Evolutionary conservation across 192 early-diverging fungal species (phyloP).

Genomic region (Rhizophlyctis rosea): DNA sequence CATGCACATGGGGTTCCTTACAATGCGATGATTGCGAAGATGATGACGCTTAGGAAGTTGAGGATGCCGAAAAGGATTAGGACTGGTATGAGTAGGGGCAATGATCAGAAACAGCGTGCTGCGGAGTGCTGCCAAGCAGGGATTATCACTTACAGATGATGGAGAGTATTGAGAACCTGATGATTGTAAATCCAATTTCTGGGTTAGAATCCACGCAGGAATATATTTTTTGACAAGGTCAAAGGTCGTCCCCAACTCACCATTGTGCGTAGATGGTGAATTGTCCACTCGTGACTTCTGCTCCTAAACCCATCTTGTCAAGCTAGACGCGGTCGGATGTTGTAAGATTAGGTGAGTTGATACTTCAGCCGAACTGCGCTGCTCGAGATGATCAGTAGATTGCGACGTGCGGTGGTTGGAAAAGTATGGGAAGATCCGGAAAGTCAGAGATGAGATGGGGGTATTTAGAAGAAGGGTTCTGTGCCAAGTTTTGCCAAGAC

Average conservation of each 20-base stretch:
- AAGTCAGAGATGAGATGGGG: no score
- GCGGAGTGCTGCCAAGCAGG: no score
- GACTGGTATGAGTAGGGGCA: conserved; percentile 9
- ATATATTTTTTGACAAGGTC: neutral
- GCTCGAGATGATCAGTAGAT: no score
- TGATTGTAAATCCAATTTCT: neutral
- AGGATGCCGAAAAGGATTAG: conserved; percentile 33
- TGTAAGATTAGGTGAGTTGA: no score
- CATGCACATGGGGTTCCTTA: neutral
- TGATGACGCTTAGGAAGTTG: conserved; percentile 21
- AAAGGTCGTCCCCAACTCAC: conserved; percentile 4
- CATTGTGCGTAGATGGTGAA: conserved; percentile 37
- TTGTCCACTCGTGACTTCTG: conserved; percentile 28
- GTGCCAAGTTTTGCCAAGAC: no score
- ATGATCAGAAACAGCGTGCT: no score
- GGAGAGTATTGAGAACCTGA: conserved; percentile 26
- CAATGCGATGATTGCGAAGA: conserved; percentile 33
- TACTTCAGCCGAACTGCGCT: no score
- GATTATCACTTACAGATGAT: conserved; percentile 32
- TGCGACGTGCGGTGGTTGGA: no score
- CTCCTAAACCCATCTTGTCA: conserved; percentile 18
- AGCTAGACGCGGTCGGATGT: no score
- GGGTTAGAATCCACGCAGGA: neutral
- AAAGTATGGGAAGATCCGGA: no score
- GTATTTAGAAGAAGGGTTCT: no score